Evolutionary conservation across 2,329 filamentous ascomycete genomes (phyloP).

Genomic region (Cordyceps cateniannulata): DNA sequence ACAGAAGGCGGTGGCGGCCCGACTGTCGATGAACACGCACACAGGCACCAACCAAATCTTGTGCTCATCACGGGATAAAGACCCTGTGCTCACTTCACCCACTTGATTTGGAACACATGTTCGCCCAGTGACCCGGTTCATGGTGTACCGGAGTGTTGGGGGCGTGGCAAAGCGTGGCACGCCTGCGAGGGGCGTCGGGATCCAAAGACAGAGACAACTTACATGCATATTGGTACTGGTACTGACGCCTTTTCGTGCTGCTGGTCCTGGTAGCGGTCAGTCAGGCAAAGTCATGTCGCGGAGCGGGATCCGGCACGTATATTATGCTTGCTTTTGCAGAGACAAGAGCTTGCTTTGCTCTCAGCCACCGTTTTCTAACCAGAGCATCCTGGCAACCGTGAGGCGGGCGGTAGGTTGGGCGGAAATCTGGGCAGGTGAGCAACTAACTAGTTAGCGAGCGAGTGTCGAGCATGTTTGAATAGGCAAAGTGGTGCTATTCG

Average conservation of each 20-base stretch:
- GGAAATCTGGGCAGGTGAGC: not conserved
- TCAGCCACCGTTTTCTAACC: not conserved
- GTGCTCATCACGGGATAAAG: not conserved
- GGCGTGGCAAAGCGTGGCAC: slow-evolving; percentile 5
- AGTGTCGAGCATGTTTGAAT: not conserved
- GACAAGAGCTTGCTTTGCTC: slow-evolving; percentile 1
- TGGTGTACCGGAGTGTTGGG: not conserved
- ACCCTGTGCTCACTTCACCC: not conserved
- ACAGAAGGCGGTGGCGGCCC: slow-evolving; percentile 6
- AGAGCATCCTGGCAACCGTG: not conserved
- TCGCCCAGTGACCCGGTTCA: slow-evolving; percentile 7
- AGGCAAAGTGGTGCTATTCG: not conserved
- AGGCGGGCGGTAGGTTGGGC: slow-evolving; percentile 1
- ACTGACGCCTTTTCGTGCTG: not conserved
- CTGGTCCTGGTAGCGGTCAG: slow-evolving; percentile 3
- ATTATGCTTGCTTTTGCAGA: slow-evolving; percentile 7
- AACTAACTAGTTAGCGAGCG: not conserved
- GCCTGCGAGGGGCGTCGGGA: not conserved
- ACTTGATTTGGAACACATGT: slow-evolving; percentile 6
- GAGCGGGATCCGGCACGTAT: slow-evolving; percentile 6
- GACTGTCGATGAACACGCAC: slow-evolving; percentile 7
- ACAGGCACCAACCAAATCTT: not conserved
- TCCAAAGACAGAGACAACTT: slow-evolving; percentile 6
- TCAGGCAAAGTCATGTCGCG: not conserved
- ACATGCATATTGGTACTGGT: not conserved